Evolutionary conservation across 2,329 filamentous ascomycete genomes (phyloP), one percentile per base, ranked within the genome.

Genomic region (Cryphonectria naterciae): DNA sequence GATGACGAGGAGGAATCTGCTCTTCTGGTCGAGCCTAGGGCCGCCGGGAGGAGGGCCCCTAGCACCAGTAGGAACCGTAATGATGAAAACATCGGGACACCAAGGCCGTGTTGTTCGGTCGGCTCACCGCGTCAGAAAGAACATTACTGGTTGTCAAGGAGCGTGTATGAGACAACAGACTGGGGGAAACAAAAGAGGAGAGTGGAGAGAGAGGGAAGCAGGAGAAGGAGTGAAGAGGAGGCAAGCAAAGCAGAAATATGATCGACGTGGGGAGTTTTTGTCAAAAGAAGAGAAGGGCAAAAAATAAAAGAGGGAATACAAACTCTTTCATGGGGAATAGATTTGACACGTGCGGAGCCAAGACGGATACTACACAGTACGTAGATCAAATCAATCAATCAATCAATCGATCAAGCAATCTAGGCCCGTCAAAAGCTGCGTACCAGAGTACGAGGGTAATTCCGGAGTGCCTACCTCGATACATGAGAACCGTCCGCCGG

Each of bases 41-140:
- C 61, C n/a, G 65, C 46, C 19, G 70, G 39, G 17, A 72, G 35
- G 25, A 65, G 43, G 19, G 65, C 25, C 37, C 39, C 35, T 41
- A 68, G 32, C 65, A 54, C 37, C 19, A 67, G 58, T 15, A 72
- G 28, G 32, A 65, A 63, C 39, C 64, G 65, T 39, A 43, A 67
- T 52, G 61, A 64, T 52, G 41, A 25, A 39, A 65, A 63, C 70
- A 72, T 72, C 35, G 35, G 56, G 32, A 68, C 35, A 58, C 25
- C 35, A 22, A 43, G 65, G 7, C 19, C 35, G 64, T 54, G 35
- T 49, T 49, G 19, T 49, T 49, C 46, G 32, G 65, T 41, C 32
- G 35, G 22, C 49, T 52, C n/a, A 58, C 39, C 41, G 37, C 64
- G 17, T 28, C 28, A 41, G 2, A 10, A n/a, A 13, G 35, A n/a